Evolutionary conservation across 495 filamentous ascomycete genomes (phyloP).

Genomic region (Penicillium bialowiezense): DNA sequence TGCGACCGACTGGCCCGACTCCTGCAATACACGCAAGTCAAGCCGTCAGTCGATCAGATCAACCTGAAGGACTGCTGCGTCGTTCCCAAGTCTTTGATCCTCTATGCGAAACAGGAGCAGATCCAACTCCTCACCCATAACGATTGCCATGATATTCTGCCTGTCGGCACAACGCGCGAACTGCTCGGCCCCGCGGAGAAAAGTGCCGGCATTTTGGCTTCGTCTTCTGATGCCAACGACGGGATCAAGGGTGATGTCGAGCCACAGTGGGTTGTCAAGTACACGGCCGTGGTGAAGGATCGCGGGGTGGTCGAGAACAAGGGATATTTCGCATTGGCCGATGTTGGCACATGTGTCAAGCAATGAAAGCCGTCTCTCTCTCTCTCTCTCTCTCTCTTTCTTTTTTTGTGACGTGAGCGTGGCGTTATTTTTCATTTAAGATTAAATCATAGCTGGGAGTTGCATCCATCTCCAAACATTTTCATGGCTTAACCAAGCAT

Average conservation of each 20-base stretch:
- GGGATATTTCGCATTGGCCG: conserved; percentile 87
- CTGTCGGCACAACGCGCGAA: conserved; percentile 77
- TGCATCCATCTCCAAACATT: background rate
- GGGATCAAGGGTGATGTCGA: conserved; percentile 70
- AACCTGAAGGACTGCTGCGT: conserved; percentile 96
- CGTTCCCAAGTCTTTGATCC: conserved; percentile 82
- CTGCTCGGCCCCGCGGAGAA: conserved; percentile 65
- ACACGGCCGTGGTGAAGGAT: conserved; percentile 94
- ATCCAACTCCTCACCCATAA: conserved; percentile 93
- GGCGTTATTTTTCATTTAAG: conserved; percentile 29
- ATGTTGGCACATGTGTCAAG: conserved; percentile 51
- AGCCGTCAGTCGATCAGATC: conserved; percentile 90
- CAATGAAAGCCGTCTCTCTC: conserved; percentile 14
- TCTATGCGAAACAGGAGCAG: conserved; percentile 76
- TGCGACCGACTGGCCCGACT: conserved; percentile 71
- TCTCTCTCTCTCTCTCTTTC: conserved; percentile 3
- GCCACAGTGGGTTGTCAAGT: conserved; percentile 95
- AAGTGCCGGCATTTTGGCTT: conserved; percentile 66
- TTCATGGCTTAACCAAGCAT: conserved; percentile 71
- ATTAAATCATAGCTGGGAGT: conserved; percentile 7
- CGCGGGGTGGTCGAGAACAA: conserved; percentile 98
- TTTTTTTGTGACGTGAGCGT: conserved; percentile 25
- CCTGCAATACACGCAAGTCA: conserved; percentile 61
- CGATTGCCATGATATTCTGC: conserved; percentile 88
- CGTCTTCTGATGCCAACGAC: conserved; percentile 38